These are phyloP conservation scores for Thraustotheca clavata DNA, from an alignment of 352 stramenopile species.

Conservation along the genomic window DNA sequence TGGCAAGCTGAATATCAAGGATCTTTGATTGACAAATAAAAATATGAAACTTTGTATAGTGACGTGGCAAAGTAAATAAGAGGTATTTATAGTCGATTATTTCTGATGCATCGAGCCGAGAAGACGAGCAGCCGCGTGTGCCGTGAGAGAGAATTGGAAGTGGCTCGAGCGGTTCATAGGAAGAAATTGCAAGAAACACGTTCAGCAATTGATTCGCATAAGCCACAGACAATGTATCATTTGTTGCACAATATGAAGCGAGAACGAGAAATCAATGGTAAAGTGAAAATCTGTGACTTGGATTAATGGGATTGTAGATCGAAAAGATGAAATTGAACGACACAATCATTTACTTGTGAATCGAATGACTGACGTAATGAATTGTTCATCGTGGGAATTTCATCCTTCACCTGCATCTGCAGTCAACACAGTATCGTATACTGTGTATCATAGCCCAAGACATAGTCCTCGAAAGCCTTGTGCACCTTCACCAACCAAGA, in stretches of 20 bases:
- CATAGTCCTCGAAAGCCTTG: not conserved
- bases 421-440: constrained; percentile 8
- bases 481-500: constrained; percentile 26
- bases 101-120: constrained; percentile 58
- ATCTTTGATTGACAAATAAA: no score
- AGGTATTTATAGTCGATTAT: no score
- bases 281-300: not conserved
- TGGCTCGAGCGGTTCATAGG: constrained; percentile 54
- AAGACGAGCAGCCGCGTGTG: constrained; percentile 74
- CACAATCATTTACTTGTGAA: constrained; percentile 15
- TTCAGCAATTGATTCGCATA: constrained; percentile 16
- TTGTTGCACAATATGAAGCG: constrained; percentile 6
- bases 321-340: not conserved
- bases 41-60: no score
- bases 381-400: constrained; percentile 19
- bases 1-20: no score
- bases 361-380: constrained; percentile 10
- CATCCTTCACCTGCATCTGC: constrained; percentile 8
- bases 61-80: no score
- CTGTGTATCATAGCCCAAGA: constrained; percentile 10
- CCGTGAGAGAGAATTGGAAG: constrained; percentile 55
- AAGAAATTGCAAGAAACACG: constrained; percentile 49
- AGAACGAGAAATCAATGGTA: constrained; percentile 2
- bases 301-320: not conserved
- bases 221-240: constrained; percentile 12